Evolutionary conservation across 768 basidiomycete genomes (phyloP), one percentile per base, ranked within the genome.

Genomic region (Termitomyces sp.): DNA sequence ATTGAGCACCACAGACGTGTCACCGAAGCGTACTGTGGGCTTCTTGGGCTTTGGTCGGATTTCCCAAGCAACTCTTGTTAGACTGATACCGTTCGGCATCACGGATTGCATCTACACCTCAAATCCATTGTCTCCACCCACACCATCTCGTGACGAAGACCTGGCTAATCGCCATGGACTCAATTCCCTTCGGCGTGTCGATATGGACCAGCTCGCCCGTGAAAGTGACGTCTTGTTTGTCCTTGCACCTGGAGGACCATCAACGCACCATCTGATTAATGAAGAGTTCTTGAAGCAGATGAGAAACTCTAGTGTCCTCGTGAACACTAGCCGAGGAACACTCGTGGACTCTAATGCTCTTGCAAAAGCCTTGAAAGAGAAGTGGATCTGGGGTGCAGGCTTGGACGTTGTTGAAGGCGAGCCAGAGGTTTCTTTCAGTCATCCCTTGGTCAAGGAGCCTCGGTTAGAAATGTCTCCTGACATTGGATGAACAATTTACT

Each of bases 11-110:
- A 77, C 79, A 1, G 55, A 65, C 2, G 63, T 74, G 16, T 74
- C 80, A 7, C 78, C 78, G 2, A 78, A 67, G 8, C 83, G 86
- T 42, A 95, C 86, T 1, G 83, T 86, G 2, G 94, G 93, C 1
- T 97, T 98, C 73, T 76, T 98, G 32, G 97, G 97, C 12, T 98
- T 98, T 63, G 96, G 96, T 6, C 84, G 96, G 25, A 98, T 98
- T 63, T 85, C 94, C 0, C 91, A 94, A 64, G 88, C 88, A 21
- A 89, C 88, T 0, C 80, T 96, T 41, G 70, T 79, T 2, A 85
- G 96, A 3, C 80, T 98, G 37, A 72, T 89, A 10, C 84, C 90
- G 0, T 98, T 98, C 67, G 93, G 89, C 25, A 78, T 92, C 64
- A 88, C 83, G 0, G 75, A 82, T 62, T 86, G 84, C 60, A 60